Evolutionary conservation across 2,329 filamentous ascomycete genomes (phyloP), one percentile per base, ranked within the genome.

Genomic region (Calonectria pseudoreteaudii): DNA sequence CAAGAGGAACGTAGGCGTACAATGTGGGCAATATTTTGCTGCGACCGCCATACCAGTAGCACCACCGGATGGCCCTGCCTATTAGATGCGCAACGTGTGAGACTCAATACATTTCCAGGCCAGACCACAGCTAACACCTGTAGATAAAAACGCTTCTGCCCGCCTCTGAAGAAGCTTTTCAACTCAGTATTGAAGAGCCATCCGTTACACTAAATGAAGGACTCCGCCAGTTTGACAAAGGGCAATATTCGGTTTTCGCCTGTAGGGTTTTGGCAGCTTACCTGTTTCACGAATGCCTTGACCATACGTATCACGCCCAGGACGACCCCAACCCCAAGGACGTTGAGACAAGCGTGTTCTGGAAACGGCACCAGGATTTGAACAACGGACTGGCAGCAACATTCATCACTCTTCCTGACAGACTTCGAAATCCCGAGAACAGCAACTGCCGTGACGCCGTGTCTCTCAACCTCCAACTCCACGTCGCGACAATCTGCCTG

Each of bases 21-120:
- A 0, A 95, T 97, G 77, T 98, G 95, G 95, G 90, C 92, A 79
- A 88, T 91, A 0, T 98, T 95, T 79, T 94, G 92, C 78, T 87
- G 93, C 38, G 95, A 98, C 82, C 90, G 94, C 58, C 95, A 96
- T 83, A 92, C 94, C 2, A 95, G 93, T 80, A 94, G 96, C 58
- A 95, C 94, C 18, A 97, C 95, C 4, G 95, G 95, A 2, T 98
- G 95, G 95, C 95, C 95, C 0, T 93, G 94, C 87, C 86, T 91
- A 14, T 91, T 98, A 52, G 93, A 97, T 76, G 90, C 94, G 75
- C 86, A 86, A 81, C 94, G 96, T 76, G 89, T 88, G 20, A 74
- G 75, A 23, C 18, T 28, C 9, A 16, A 49, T 4, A 3, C 28
- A 18, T 26, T 0, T 14, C 4, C 18, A 23, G n/a, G 1, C 11